Evolutionary conservation across 2,329 filamentous ascomycete species (phyloP).

Genomic region (Colletotrichum sp.): DNA sequence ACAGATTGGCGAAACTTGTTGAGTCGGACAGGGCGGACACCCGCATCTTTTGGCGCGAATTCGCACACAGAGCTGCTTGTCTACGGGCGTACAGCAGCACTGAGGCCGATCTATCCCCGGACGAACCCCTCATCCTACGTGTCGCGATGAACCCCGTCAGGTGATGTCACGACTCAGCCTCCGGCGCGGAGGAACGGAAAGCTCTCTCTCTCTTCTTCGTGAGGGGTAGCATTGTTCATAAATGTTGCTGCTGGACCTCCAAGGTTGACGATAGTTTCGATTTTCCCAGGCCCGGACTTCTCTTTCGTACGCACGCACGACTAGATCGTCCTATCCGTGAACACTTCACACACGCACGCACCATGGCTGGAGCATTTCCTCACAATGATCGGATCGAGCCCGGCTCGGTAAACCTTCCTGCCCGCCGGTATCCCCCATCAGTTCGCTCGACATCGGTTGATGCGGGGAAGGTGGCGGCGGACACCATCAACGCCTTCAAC

Average conservation of each 20-base stretch:
- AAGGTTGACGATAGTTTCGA: background rate
- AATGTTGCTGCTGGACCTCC: background rate
- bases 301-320: background rate
- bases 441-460: conserved; percentile 32
- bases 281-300: background rate
- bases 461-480: conserved; percentile 39
- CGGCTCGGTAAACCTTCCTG: conserved; percentile 59
- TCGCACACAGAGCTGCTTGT: background rate
- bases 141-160: background rate
- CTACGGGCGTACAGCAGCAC: background rate
- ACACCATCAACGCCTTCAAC: conserved; percentile 46
- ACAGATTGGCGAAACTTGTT: background rate
- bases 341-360: background rate
- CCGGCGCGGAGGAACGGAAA: background rate
- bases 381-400: conserved; percentile 30
- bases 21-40: background rate
- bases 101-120: conserved; percentile 12
- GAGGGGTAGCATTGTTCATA: background rate
- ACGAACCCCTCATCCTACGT: background rate
- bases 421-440: conserved; percentile 46
- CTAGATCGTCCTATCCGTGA: background rate
- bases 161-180: conserved; percentile 16
- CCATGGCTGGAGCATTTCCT: background rate
- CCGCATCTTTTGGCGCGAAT: background rate
- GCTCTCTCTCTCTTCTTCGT: background rate